These are phyloP conservation scores for Ricinus communis DNA, from an alignment of 345 rosid species.

Conservation along the genomic window DNA sequence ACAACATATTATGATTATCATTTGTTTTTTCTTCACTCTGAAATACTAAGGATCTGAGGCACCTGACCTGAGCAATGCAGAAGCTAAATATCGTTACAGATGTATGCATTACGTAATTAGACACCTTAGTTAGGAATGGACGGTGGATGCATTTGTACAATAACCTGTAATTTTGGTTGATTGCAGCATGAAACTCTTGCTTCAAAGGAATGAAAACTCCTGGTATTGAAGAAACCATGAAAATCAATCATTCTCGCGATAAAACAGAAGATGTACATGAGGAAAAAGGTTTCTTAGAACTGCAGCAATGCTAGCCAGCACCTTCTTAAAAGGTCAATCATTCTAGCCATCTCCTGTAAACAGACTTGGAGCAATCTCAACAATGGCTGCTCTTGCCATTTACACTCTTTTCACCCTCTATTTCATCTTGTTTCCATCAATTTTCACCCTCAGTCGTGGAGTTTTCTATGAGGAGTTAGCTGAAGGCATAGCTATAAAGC, in stretches of 20 bases:
- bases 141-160: no score
- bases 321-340: background rate
- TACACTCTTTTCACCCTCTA: constrained; percentile 13
- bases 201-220: constrained; percentile 8
- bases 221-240: background rate
- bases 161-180: no score
- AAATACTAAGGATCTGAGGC: no score
- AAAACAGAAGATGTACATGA: no score
- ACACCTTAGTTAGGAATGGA: no score
- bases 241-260: background rate
- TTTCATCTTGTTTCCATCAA: constrained; percentile 17
- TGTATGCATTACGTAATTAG: no score
- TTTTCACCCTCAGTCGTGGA: constrained; percentile 13
- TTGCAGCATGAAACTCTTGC: no score
- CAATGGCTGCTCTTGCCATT: constrained; percentile 15
- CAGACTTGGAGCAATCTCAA: background rate
- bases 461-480: constrained; percentile 34
- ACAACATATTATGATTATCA: no score
- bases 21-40: no score
- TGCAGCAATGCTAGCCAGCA: constrained; percentile 2
- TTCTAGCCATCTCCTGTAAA: background rate
- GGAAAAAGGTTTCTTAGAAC: constrained; percentile 3
- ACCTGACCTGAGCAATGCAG: no score
- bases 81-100: no score
- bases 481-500: constrained; percentile 29